phyloP scores from a whole-genome alignment of 768 basidiomycete genomes.

The Hypholoma fasciculare region DNA sequence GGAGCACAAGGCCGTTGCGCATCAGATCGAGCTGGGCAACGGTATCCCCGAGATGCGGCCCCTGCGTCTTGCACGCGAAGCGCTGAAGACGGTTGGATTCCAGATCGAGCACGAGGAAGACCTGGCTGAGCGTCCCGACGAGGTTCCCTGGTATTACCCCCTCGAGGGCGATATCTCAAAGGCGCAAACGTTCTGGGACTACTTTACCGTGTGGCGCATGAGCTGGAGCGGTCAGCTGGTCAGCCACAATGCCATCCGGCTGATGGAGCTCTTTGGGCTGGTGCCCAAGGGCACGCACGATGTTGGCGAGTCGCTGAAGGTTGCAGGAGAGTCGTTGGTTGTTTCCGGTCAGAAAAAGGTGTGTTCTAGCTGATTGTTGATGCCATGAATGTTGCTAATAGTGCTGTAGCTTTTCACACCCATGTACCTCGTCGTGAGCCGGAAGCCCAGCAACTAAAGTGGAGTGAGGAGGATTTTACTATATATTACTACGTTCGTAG shows the following conservation, averaged over 20 bases:
- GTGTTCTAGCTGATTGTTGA: constrained; percentile 20
- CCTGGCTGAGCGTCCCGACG: constrained; percentile 80
- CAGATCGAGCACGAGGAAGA: constrained; percentile 90
- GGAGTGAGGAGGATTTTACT: background rate
- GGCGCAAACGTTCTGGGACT: constrained; percentile 93
- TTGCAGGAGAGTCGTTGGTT: constrained; percentile 78
- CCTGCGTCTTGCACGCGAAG: constrained; percentile 65
- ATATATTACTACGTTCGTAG: constrained; percentile 3
- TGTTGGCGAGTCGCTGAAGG: constrained; percentile 85
- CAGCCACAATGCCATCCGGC: constrained; percentile 76
- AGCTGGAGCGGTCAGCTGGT: constrained; percentile 84
- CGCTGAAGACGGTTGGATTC: constrained; percentile 84
- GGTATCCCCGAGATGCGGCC: constrained; percentile 98
- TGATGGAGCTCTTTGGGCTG: constrained; percentile 75
- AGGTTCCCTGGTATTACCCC: constrained; percentile 93
- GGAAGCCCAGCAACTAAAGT: constrained; percentile 51
- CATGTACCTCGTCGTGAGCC: constrained; percentile 73
- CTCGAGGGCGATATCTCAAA: constrained; percentile 92
- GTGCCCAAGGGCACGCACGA: constrained; percentile 92
- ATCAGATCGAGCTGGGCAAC: constrained; percentile 91
- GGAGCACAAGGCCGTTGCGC: constrained; percentile 86
- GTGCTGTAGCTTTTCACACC: constrained; percentile 76
- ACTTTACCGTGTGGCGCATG: constrained; percentile 86
- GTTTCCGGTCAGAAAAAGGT: constrained; percentile 88
- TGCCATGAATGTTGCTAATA: constrained; percentile 1